Evolutionary conservation across 2,329 filamentous ascomycete species (phyloP).

Genomic region (Xylariales sp.): DNA sequence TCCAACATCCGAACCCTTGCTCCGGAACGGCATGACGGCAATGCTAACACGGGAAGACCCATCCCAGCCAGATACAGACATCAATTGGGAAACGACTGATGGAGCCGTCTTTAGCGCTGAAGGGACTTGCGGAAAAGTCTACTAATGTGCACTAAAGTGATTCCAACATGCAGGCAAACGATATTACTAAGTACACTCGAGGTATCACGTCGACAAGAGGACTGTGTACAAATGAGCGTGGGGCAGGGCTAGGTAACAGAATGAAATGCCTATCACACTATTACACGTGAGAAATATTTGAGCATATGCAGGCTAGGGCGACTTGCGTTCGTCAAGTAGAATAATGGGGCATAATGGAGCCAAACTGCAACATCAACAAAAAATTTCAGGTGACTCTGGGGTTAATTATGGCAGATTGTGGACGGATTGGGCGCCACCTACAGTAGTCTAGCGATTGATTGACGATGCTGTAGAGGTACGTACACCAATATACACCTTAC

Average conservation of each 20-base stretch:
- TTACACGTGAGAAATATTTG: conserved; percentile 37
- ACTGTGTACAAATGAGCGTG: conserved; percentile 22
- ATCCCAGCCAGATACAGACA: conserved; percentile 34
- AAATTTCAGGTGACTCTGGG: conserved; percentile 42
- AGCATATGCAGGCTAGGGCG: conserved; percentile 33
- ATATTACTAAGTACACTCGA: conserved; percentile 17
- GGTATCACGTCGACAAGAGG: conserved; percentile 26
- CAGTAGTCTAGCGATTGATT: conserved; percentile 38
- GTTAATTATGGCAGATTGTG: conserved; percentile 43
- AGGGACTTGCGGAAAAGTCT: conserved; percentile 18
- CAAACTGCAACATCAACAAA: conserved; percentile 27
- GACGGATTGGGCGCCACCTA: conserved; percentile 45
- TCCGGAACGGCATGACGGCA: conserved; percentile 39
- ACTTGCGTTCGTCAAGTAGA: conserved; percentile 32
- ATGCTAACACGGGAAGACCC: conserved; percentile 40
- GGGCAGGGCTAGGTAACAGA: conserved; percentile 27
- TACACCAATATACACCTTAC: conserved; percentile 27
- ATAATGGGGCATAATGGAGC: conserved; percentile 28
- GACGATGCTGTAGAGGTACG: conserved; percentile 40
- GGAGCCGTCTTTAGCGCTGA: conserved; percentile 37
- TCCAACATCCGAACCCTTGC: conserved; percentile 35
- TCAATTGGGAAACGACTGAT: conserved; percentile 36
- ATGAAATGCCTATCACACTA: conserved; percentile 37
- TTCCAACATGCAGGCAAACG: conserved; percentile 17
- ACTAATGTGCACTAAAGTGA: background rate